Conservation (phyloP, 805 yeast genomes). For the Tetrapisispora fleetii region DNA sequence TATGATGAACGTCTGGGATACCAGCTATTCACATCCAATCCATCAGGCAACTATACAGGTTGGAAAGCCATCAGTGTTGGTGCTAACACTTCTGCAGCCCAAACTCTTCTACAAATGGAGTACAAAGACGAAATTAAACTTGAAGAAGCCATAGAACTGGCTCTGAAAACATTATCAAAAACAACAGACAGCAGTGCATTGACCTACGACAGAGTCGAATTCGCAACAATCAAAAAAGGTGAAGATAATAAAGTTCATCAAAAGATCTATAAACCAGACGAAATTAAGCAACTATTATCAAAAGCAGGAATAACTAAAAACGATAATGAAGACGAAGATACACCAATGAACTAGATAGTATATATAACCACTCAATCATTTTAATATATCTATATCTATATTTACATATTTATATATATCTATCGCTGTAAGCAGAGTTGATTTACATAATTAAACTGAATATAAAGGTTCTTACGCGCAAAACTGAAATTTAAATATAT, state of each 20-base stretch:
- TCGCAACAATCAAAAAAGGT: conserved; percentile 62
- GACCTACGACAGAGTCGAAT: conserved; percentile 84
- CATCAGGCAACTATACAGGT: conserved; percentile 95
- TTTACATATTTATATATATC: no score
- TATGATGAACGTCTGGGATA: conserved; percentile 82
- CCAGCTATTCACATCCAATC: conserved; percentile 91
- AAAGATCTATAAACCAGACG: conserved; percentile 71
- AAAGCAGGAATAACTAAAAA: conserved; percentile 58
- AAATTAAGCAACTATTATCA: conserved; percentile 64
- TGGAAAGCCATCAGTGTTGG: conserved; percentile 98
- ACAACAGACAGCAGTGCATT: conserved; percentile 85
- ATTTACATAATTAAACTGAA: no score
- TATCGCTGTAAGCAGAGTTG: no score
- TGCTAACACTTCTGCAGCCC: conserved; percentile 92
- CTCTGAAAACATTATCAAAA: conserved; percentile 83
- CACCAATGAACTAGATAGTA: conserved; percentile 5
- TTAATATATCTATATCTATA: no score
- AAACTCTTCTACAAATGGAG: conserved; percentile 89
- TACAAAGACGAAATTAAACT: conserved; percentile 71
- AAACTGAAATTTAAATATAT: no score
- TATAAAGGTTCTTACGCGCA: no score
- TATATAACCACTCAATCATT: neutral
- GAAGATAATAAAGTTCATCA: conserved; percentile 45
- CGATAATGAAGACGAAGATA: conserved; percentile 31
- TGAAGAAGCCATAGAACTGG: conserved; percentile 74